Evolutionary conservation across 768 basidiomycete genomes (phyloP).

Genomic region (Saitozyma sp.): DNA sequence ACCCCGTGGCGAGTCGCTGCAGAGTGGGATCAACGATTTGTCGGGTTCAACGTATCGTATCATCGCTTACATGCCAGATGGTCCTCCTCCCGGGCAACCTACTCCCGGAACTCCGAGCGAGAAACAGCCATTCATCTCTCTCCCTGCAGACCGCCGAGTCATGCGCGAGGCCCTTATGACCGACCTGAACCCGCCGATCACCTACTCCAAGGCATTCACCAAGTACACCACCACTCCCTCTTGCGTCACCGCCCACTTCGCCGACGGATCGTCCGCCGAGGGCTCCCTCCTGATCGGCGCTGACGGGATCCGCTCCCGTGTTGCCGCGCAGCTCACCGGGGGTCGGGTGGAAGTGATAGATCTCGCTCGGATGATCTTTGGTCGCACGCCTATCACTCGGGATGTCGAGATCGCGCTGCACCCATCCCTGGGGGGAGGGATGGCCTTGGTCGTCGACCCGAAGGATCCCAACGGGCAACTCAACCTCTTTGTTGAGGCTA

Average conservation of each 20-base stretch:
- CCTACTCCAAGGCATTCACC: conserved; percentile 8
- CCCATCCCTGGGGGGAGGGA: conserved; percentile 3
- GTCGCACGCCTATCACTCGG: conserved; percentile 18
- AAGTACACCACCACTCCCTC: conserved; percentile 9
- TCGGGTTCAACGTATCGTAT: too few relatives aligned
- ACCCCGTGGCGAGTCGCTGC: too few relatives aligned
- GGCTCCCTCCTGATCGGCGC: conserved; percentile 27
- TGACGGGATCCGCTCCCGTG: conserved; percentile 15
- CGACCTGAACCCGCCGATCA: not conserved
- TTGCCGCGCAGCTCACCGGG: conserved; percentile 16
- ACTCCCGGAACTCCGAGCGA: too few relatives aligned
- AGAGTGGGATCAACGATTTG: too few relatives aligned
- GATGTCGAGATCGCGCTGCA: conserved; percentile 7
- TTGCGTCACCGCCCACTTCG: conserved; percentile 18
- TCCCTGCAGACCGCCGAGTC: conserved; percentile 8
- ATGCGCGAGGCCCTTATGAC: conserved; percentile 15
- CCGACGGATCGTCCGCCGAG: conserved; percentile 13
- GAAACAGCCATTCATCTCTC: too few relatives aligned
- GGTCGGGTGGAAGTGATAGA: conserved; percentile 1
- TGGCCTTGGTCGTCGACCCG: conserved; percentile 11
- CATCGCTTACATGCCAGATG: too few relatives aligned
- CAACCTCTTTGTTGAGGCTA: conserved; percentile 15
- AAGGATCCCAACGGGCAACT: not conserved
- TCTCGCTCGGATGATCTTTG: conserved; percentile 22
- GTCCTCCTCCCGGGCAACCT: too few relatives aligned